Conservation (phyloP, 129 eudicot genomes). For the Pseudognaphalium luteoalbum region DNA sequence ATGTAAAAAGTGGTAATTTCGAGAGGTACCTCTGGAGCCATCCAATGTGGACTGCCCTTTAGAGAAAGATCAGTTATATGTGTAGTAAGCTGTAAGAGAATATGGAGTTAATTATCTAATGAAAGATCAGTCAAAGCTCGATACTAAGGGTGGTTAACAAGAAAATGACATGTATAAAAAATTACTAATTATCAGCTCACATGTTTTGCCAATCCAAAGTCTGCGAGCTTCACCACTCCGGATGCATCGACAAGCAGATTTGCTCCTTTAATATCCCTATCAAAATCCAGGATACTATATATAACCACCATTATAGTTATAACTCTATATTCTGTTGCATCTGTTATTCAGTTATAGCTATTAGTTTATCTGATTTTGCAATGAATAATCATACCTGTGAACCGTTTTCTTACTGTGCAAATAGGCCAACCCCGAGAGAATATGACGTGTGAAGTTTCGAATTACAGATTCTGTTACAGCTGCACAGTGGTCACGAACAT, state of each 20-base stretch:
- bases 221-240: conserved; percentile 96
- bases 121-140: neutral
- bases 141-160: conserved; percentile 1
- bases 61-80: conserved; percentile 60
- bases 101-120: neutral
- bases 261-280: conserved; percentile 96
- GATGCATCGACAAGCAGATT: conserved; percentile 89
- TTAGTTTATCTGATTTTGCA: conserved; percentile 8
- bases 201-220: conserved; percentile 95
- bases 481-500: conserved; percentile 70
- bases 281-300: conserved; percentile 15
- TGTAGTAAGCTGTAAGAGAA: conserved; percentile 56
- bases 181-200: conserved; percentile 47
- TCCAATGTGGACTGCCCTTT: conserved; percentile 96
- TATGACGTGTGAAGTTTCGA: conserved; percentile 90
- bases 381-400: conserved; percentile 60
- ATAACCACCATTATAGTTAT: neutral
- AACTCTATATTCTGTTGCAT: neutral
- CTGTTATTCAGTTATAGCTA: neutral
- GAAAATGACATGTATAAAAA: conserved; percentile 7
- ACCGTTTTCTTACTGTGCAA: conserved; percentile 83
- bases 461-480: conserved; percentile 88
- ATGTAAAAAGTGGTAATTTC: conserved; percentile 5
- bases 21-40: conserved; percentile 92
- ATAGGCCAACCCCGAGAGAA: conserved; percentile 83